These are phyloP conservation scores for Byssothecium circinans DNA, from an alignment of 2,329 filamentous ascomycete species.

Conservation along the genomic window DNA sequence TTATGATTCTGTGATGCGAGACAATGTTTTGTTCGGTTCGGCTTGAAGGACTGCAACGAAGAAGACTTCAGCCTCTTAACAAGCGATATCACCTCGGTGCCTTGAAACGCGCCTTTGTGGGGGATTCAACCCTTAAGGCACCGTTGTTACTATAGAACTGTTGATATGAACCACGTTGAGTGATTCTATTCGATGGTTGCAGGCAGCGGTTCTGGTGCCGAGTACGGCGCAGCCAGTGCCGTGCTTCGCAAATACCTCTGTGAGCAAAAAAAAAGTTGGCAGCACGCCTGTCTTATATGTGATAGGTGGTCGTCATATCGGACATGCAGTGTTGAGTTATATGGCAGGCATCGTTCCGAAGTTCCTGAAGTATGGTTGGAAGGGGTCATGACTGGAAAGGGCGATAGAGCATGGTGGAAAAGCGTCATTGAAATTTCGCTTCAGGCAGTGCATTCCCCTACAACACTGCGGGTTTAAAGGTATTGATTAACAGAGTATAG, in stretches of 20 bases:
- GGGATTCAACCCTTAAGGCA: no score
- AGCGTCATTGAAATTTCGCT: no score
- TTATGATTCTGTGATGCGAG: background rate
- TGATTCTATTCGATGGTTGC: background rate
- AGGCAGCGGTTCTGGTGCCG: background rate
- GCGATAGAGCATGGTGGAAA: no score
- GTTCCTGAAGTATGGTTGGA: no score
- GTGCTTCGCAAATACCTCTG: no score
- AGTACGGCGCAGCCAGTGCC: background rate
- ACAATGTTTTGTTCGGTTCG: background rate
- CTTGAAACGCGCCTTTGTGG: background rate
- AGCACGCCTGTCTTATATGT: conserved; percentile 15
- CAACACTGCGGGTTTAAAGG: no score
- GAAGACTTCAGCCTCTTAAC: background rate
- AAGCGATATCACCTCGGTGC: background rate
- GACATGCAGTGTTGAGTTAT: background rate
- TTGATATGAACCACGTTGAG: background rate
- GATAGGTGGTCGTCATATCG: background rate
- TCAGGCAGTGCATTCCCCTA: no score
- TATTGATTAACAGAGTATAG: no score
- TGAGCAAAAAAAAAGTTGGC: conserved; percentile 12
- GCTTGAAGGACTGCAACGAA: background rate
- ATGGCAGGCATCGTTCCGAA: background rate
- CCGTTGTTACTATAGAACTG: background rate
- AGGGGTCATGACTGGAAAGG: no score